Conservation (phyloP, 257 asterid genomes). For the Plantago elongata region DNA sequence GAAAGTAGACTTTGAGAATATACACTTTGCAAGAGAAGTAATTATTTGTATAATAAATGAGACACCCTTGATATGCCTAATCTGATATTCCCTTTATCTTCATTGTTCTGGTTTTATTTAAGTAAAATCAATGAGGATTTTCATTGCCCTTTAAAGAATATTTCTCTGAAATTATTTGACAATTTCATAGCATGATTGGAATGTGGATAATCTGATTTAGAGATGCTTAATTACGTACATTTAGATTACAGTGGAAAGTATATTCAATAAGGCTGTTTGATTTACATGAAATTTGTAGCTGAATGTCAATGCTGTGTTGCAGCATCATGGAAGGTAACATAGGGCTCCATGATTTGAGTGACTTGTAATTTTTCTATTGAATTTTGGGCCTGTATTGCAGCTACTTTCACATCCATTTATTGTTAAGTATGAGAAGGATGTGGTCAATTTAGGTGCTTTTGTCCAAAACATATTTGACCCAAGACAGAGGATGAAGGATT, state of each 20-base stretch:
- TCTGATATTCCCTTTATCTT: background rate
- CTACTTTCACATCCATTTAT: conserved; percentile 88
- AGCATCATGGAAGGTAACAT: background rate
- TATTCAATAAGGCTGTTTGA: background rate
- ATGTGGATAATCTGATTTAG: no score
- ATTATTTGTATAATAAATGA: background rate
- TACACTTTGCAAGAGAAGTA: no score
- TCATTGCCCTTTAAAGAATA: no score
- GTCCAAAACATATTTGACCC: conserved; percentile 85
- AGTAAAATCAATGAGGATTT: no score
- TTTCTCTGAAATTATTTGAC: no score
- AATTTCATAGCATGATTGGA: no score
- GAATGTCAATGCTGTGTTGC: background rate
- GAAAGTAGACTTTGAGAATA: no score
- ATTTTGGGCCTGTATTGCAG: conserved; percentile 34
- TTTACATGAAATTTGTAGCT: background rate
- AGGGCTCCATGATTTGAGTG: background rate
- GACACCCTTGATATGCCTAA: background rate
- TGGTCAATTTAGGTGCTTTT: conserved; percentile 71
- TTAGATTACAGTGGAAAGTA: background rate
- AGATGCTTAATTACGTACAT: background rate
- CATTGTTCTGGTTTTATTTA: no score
- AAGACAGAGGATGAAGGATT: conserved; percentile 79
- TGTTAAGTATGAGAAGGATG: conserved; percentile 49
- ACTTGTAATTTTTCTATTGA: background rate